phyloP scores from a whole-genome alignment of 1,284 basidiomycete genomes.

The Trichosporon sp. region DNA sequence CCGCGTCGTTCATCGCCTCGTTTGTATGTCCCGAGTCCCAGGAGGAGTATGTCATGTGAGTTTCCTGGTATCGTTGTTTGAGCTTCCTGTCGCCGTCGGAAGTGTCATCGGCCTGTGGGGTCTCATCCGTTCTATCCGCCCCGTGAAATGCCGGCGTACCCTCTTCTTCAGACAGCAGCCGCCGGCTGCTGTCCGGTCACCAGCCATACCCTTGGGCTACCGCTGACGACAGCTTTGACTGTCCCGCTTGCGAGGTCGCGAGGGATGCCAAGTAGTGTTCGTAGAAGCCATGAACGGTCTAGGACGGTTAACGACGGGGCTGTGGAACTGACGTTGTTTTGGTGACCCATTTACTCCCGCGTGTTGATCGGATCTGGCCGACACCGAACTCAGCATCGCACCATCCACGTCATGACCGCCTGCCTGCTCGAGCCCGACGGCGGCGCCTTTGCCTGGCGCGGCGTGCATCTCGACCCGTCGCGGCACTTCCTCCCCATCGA shows the following conservation, averaged over 20 bases:
- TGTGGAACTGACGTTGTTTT: too few species aligned
- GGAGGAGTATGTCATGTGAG: slow-evolving; percentile 16
- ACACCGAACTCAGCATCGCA: not conserved
- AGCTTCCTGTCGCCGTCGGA: too few species aligned
- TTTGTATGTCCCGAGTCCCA: slow-evolving; percentile 9
- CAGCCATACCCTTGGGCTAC: too few species aligned
- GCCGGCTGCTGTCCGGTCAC: too few species aligned
- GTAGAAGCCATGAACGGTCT: not conserved
- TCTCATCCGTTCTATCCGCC: too few species aligned
- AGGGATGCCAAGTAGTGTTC: not conserved
- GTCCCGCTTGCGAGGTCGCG: slow-evolving; percentile 6
- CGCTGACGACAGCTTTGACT: slow-evolving; percentile 7
- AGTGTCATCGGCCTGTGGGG: too few species aligned
- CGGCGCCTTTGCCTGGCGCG: slow-evolving; percentile 20
- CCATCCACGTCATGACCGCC: not conserved
- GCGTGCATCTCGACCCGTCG: slow-evolving; percentile 17
- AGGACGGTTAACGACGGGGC: not conserved
- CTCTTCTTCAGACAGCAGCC: too few species aligned
- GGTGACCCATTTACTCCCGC: not conserved
- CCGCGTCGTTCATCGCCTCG: slow-evolving; percentile 3
- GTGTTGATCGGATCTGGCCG: not conserved
- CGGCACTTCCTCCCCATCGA: slow-evolving; percentile 18
- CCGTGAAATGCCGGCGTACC: too few species aligned
- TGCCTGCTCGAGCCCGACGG: slow-evolving; percentile 8
- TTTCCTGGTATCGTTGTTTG: not conserved